Conservation (phyloP, 23 red algal species). For the Gracilaria caudata region DNA sequence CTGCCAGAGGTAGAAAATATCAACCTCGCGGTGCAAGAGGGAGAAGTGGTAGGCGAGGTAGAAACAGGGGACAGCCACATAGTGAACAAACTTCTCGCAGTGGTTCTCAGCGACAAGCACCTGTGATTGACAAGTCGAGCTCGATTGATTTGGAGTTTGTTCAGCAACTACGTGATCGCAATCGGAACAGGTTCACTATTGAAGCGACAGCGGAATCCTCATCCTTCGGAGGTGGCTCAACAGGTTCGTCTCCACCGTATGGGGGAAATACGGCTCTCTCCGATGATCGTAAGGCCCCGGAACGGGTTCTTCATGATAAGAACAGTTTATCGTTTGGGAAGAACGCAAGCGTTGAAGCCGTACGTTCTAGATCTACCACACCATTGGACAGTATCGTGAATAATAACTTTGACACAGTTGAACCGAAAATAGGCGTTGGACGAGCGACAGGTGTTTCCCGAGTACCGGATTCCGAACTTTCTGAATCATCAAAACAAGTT, state of each 20-base stretch:
- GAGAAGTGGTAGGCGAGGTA: background rate
- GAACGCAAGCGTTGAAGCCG: background rate
- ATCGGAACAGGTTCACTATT: slow-evolving; percentile 14
- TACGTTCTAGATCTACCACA: background rate
- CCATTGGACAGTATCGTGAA: background rate
- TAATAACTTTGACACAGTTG: background rate
- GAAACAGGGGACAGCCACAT: background rate
- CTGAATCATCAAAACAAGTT: slow-evolving; percentile 8
- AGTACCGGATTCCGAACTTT: slow-evolving; percentile 35
- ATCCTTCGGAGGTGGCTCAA: background rate
- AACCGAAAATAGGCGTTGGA: slow-evolving; percentile 46
- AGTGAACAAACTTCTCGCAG: background rate
- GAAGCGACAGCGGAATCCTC: background rate
- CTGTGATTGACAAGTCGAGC: background rate
- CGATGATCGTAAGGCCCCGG: background rate
- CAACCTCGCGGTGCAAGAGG: background rate
- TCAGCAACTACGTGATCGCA: slow-evolving; percentile 10
- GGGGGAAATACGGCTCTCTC: background rate
- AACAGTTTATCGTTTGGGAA: background rate
- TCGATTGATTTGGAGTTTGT: background rate
- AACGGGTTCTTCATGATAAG: background rate
- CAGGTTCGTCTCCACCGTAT: background rate
- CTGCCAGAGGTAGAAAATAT: background rate
- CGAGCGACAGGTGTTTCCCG: slow-evolving; percentile 56
- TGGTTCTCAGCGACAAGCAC: background rate